Percentiles rank a stretch among this genome's conserved stretches.
Conservation (phyloP, 1,284 basidiomycete genomes). For the Moesziomyces antarcticus region DNA sequence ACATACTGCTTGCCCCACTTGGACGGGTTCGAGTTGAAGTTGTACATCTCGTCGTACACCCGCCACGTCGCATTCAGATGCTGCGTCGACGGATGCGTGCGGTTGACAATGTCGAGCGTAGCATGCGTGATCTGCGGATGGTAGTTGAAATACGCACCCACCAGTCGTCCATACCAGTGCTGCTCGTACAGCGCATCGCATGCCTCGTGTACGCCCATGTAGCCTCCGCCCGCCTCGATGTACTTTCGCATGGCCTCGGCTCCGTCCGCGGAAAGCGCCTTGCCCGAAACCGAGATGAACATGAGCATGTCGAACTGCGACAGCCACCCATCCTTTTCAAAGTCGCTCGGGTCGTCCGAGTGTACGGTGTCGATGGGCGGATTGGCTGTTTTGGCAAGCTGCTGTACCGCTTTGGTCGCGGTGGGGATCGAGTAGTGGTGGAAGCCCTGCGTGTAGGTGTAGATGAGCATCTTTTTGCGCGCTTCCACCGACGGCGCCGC, state of each 20-base stretch:
- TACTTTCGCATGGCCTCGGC: conserved; percentile 46
- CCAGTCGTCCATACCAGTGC: conserved; percentile 56
- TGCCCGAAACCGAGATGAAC: conserved; percentile 55
- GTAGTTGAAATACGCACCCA: conserved; percentile 57
- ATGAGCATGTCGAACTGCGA: conserved; percentile 58
- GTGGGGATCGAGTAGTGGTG: conserved; percentile 54
- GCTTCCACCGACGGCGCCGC: conserved; percentile 24
- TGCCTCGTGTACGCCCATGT: conserved; percentile 57
- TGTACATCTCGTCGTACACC: conserved; percentile 60
- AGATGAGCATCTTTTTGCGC: conserved; percentile 52
- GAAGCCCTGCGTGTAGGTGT: conserved; percentile 54
- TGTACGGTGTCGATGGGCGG: conserved; percentile 44
- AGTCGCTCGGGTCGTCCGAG: conserved; percentile 44
- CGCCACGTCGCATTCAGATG: conserved; percentile 50
- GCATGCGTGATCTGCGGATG: conserved; percentile 50
- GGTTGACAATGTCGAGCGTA: conserved; percentile 44
- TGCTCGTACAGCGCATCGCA: conserved; percentile 49
- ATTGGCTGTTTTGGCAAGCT: conserved; percentile 38
- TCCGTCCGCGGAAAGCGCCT: conserved; percentile 42
- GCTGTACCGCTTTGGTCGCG: conserved; percentile 44
- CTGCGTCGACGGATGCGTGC: conserved; percentile 48
- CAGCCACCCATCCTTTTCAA: conserved; percentile 46
- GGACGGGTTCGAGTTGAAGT: conserved; percentile 51
- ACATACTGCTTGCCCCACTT: conserved; percentile 48
- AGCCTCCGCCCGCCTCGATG: conserved; percentile 60